These are phyloP conservation scores for Colletotrichum sp. DNA, from an alignment of 2,329 filamentous ascomycete species.

Conservation along the genomic window DNA sequence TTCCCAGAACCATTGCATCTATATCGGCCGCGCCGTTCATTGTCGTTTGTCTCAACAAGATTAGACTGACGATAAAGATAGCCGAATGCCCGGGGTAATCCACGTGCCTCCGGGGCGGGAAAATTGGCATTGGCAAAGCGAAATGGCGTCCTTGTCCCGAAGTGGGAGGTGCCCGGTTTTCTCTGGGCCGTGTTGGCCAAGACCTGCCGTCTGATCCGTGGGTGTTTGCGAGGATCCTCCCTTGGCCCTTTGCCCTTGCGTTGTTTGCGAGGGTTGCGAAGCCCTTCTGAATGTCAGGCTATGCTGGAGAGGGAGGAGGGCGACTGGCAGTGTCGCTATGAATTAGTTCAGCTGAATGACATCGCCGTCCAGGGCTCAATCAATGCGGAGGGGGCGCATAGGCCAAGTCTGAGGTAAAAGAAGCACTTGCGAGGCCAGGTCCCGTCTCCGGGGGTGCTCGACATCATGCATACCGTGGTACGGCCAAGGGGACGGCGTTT, in stretches of 20 bases:
- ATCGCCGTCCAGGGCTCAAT: background rate
- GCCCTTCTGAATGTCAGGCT: background rate
- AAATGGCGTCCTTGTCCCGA: conserved; percentile 13
- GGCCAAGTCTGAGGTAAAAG: conserved; percentile 7
- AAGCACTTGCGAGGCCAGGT: background rate
- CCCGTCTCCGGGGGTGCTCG: background rate
- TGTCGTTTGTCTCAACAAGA: conserved; percentile 11
- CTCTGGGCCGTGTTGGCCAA: conserved; percentile 11
- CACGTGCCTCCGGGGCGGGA: conserved; percentile 3
- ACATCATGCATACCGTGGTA: conserved; percentile 15
- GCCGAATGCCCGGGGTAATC: conserved; percentile 16
- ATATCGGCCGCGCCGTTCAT: background rate
- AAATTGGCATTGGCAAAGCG: conserved; percentile 15
- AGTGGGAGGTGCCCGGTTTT: conserved; percentile 5
- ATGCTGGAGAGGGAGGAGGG: background rate
- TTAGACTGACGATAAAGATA: conserved; percentile 18
- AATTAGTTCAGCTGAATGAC: background rate
- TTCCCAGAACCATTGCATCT: background rate
- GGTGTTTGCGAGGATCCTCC: background rate
- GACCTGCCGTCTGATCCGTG: conserved; percentile 20
- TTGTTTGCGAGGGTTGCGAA: background rate
- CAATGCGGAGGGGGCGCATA: conserved; percentile 1
- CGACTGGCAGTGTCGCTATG: background rate
- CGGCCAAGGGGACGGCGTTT: conserved; percentile 1
- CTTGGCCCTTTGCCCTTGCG: background rate